These are phyloP conservation scores for Cryptococcus deneoformans DNA, from an alignment of 1,284 basidiomycete species.

Conservation along the genomic window DNA sequence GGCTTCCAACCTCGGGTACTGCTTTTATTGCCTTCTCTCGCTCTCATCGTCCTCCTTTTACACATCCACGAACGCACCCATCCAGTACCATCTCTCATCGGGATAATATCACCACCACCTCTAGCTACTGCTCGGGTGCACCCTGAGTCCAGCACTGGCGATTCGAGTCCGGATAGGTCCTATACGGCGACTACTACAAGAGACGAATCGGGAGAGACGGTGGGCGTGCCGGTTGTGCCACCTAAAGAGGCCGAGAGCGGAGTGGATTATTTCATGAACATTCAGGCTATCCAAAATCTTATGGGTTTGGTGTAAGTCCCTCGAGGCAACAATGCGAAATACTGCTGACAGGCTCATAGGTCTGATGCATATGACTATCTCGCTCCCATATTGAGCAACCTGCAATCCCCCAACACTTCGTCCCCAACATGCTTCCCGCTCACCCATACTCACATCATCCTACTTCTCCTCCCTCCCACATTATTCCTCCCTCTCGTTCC, in stretches of 20 bases:
- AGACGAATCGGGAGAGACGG: slow-evolving; percentile 18
- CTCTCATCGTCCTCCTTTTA: slow-evolving; percentile 39
- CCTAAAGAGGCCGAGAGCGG: slow-evolving; percentile 43
- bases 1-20: slow-evolving; percentile 48
- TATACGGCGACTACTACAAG: slow-evolving; percentile 15
- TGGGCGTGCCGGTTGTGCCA: slow-evolving; percentile 33
- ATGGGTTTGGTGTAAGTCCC: slow-evolving; percentile 46
- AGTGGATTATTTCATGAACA: slow-evolving; percentile 50
- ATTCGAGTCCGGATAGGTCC: background rate
- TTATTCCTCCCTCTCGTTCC: slow-evolving; percentile 45
- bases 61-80: slow-evolving; percentile 37
- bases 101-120: slow-evolving; percentile 17
- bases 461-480: slow-evolving; percentile 40
- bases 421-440: slow-evolving; percentile 42
- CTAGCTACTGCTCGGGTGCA: slow-evolving; percentile 12
- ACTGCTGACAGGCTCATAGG: slow-evolving; percentile 10
- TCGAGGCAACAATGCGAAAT: background rate
- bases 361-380: slow-evolving; percentile 41
- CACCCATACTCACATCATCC: slow-evolving; percentile 39
- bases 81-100: slow-evolving; percentile 36
- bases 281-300: slow-evolving; percentile 52
- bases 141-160: background rate
- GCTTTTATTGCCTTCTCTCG: slow-evolving; percentile 39
- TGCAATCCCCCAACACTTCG: slow-evolving; percentile 16
- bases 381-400: slow-evolving; percentile 27